Evolutionary conservation across 495 filamentous ascomycete genomes (phyloP).

Genomic region (Podospora fimiseda): DNA sequence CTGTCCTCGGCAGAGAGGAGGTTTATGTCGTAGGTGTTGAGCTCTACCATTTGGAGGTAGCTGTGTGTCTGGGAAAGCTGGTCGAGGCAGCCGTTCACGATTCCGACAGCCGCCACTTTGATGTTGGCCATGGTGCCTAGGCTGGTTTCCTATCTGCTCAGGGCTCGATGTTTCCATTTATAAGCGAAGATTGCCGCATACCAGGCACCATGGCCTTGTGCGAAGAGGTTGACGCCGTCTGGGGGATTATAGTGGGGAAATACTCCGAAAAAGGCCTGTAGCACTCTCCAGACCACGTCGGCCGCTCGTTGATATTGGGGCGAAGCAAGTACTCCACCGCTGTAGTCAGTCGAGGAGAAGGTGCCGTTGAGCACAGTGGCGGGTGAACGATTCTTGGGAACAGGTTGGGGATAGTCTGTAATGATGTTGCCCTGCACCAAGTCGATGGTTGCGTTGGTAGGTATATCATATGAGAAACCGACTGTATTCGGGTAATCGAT

Average conservation of each 20-base stretch:
- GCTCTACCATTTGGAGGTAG: conserved; percentile 62
- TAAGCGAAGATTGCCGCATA: conserved; percentile 58
- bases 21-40: conserved; percentile 70
- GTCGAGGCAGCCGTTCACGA: conserved; percentile 74
- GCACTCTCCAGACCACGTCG: conserved; percentile 59
- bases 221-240: conserved; percentile 56
- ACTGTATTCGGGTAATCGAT: conserved; percentile 58
- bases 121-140: conserved; percentile 46
- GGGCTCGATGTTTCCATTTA: conserved; percentile 56
- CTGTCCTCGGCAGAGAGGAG: conserved; percentile 47
- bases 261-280: conserved; percentile 57
- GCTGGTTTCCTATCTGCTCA: conserved; percentile 38
- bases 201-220: conserved; percentile 58
- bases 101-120: conserved; percentile 50
- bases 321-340: conserved; percentile 49
- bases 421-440: conserved; percentile 28
- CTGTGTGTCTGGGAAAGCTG: conserved; percentile 58
- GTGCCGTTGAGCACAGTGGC: conserved; percentile 51
- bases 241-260: conserved; percentile 63
- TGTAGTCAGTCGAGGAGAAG: conserved; percentile 52
- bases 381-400: conserved; percentile 21
- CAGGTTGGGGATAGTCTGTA: conserved; percentile 22
- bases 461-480: conserved; percentile 51
- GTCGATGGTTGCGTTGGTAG: conserved; percentile 45
- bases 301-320: conserved; percentile 62